These are phyloP conservation scores for Xylariaceae sp. DNA, from an alignment of 2,329 filamentous ascomycete species.

Conservation along the genomic window DNA sequence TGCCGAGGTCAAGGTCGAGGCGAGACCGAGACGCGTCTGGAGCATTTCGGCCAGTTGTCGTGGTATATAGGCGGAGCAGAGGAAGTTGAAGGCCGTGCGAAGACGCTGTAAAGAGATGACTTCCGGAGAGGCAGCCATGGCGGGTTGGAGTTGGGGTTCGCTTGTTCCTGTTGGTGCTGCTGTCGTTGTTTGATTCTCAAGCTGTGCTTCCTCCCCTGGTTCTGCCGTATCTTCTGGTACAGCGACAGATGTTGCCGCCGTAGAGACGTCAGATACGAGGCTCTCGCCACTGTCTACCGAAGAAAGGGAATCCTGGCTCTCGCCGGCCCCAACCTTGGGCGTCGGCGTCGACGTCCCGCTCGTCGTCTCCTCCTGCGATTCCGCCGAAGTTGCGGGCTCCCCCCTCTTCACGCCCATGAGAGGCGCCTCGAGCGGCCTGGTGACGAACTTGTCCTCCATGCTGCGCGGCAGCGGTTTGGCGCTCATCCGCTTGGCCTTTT, in stretches of 20 bases:
- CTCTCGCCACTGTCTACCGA: slow-evolving; percentile 33
- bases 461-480: slow-evolving; percentile 64
- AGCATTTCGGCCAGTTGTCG: slow-evolving; percentile 39
- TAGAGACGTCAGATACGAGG: slow-evolving; percentile 37
- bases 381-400: slow-evolving; percentile 36
- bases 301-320: slow-evolving; percentile 39
- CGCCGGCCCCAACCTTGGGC: slow-evolving; percentile 29
- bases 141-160: slow-evolving; percentile 32
- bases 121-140: slow-evolving; percentile 42
- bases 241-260: slow-evolving; percentile 40
- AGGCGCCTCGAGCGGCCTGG: slow-evolving; percentile 68
- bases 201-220: not conserved
- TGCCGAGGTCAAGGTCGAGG: no score
- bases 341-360: slow-evolving; percentile 24
- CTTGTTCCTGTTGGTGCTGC: slow-evolving; percentile 9
- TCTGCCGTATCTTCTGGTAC: slow-evolving; percentile 8
- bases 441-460: slow-evolving; percentile 81
- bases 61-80: slow-evolving; percentile 57
- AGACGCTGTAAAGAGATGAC: slow-evolving; percentile 58
- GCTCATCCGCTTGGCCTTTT: slow-evolving; percentile 67
- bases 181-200: not conserved
- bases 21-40: slow-evolving; percentile 35
- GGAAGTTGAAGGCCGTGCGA: slow-evolving; percentile 58
- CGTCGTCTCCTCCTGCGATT: slow-evolving; percentile 6
- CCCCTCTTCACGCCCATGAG: slow-evolving; percentile 63